phyloP scores from a whole-genome alignment of 75 land plant species.

The Pinus albicaulis region DNA sequence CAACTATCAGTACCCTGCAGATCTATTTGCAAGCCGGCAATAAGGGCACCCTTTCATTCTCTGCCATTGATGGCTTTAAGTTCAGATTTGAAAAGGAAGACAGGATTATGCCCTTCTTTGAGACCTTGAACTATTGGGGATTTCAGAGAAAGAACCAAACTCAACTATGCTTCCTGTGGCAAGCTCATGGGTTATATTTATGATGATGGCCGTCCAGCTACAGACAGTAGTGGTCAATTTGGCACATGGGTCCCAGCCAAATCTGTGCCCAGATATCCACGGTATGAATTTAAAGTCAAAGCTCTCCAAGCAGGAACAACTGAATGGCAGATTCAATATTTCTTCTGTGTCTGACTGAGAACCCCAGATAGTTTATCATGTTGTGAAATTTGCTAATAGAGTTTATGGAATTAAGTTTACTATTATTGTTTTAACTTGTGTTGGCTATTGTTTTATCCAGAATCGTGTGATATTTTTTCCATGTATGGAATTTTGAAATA shows the following conservation, averaged over 20 bases:
- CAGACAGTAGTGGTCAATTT: slow-evolving; percentile 43
- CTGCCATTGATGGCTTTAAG: slow-evolving; percentile 63
- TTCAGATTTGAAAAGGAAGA: slow-evolving; percentile 64
- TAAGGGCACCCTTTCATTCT: slow-evolving; percentile 85
- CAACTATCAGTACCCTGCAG: slow-evolving; percentile 53
- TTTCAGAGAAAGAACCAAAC: slow-evolving; percentile 75
- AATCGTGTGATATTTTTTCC: no score
- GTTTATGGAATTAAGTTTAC: no score
- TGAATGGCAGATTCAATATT: no score
- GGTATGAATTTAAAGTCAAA: slow-evolving; percentile 75
- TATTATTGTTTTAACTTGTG: no score
- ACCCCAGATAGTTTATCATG: no score
- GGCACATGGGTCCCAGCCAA: slow-evolving; percentile 77
- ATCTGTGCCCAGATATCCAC: slow-evolving; percentile 57
- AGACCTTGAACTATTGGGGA: slow-evolving; percentile 89
- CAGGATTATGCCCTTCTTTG: slow-evolving; percentile 84
- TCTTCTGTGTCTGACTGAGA: no score
- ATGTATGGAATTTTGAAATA: no score
- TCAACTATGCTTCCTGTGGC: slow-evolving; percentile 66
- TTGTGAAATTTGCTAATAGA: no score
- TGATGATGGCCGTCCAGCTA: slow-evolving; percentile 60
- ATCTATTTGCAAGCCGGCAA: slow-evolving; percentile 92
- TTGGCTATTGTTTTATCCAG: no score
- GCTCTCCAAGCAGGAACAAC: slow-evolving; percentile 20
- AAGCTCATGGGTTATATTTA: slow-evolving; percentile 78